Base-by-base conservation (phyloP, 2,329 filamentous ascomycete genomes). In the Diaporthe caulivora region DNA sequence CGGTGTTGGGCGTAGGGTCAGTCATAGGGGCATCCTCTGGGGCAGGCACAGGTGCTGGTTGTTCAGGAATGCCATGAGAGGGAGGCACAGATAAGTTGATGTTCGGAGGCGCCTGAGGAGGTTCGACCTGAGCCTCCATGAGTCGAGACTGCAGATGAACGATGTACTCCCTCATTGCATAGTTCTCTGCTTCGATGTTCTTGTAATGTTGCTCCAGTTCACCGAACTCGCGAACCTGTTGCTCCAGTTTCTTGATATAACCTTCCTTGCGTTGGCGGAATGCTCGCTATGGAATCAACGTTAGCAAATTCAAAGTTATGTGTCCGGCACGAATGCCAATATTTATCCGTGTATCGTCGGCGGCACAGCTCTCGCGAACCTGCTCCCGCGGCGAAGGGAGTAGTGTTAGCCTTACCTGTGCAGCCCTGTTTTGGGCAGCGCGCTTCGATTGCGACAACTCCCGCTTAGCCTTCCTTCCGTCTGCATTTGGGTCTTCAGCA, bases 261-360 rank as follows among this genome's bases (percentile, higher is more conserved):
- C 94, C 94, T 84, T 99, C 97, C 82, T 99, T 99, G 76, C 97
- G 93, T 85, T 98, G 95, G 54, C 97, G 94, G 84, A 99, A 99
- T 54, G 97, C 97, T 82, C 97, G 92, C 96, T 99, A 79, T 77
- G 10, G 10, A 62, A 58, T 29, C 44, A 34, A 42, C 2, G 21
- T 71, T 71, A 71, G 69, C 57, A 54, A 24, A 37, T 34, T 17
- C 21, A 40, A 21, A 8, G 26, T 7, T 29, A 51, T 31, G 4
- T 18, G 44, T 21, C n/a, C 13, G 21, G 7, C 5, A 21, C 37
- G 57, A 10, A 21, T 31, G 26, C 2, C 15, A 5, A 5, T 31
- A 40, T 10, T 17, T 29, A 55, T 26, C 15, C 29, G 53, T 80
- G 83, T 77, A 82, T 70, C 53, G 71, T 71, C 62, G 70, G 71